Conservation (phyloP, 1,139 yeast genomes). For the Diutina pseudorugosa region DNA sequence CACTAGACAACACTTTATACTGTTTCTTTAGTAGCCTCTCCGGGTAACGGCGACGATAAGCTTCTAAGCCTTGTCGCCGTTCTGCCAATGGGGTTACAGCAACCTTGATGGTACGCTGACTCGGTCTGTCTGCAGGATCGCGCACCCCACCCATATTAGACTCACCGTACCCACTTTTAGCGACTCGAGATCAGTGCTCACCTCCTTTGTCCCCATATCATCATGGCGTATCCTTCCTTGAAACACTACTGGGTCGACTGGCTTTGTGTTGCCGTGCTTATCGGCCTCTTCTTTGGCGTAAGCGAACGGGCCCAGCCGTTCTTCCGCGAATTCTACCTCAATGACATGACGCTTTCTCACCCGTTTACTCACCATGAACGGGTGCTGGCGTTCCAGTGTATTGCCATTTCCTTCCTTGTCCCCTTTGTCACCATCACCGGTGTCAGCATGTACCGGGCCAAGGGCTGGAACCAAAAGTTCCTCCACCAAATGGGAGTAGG, state of each 20-base stretch:
- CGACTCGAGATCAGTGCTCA: no score
- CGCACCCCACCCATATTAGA: not conserved
- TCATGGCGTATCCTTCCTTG: not conserved
- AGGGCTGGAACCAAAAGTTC: not conserved
- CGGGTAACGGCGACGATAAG: no score
- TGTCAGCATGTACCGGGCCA: not conserved
- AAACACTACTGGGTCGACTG: conserved; percentile 1
- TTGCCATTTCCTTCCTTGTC: not conserved
- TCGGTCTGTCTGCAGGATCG: not conserved
- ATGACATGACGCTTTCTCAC: conserved; percentile 31
- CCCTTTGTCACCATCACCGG: not conserved
- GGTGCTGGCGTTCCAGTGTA: conserved; percentile 10
- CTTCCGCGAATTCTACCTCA: conserved; percentile 49
- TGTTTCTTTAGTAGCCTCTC: no score
- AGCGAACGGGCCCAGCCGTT: conserved; percentile 29
- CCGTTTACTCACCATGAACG: conserved; percentile 35
- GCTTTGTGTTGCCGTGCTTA: not conserved
- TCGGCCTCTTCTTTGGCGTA: not conserved
- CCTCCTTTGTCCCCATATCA: no score
- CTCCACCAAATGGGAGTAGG: conserved; percentile 5
- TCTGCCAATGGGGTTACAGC: not conserved
- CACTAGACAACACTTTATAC: not conserved
- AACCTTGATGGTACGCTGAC: not conserved
- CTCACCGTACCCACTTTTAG: no score
- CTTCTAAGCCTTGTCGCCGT: no score